Percentiles rank a stretch among this genome's conserved stretches.
Evolutionary conservation across 139 green algal species (phyloP).

Genomic region (Chlamydomonas urium): DNA sequence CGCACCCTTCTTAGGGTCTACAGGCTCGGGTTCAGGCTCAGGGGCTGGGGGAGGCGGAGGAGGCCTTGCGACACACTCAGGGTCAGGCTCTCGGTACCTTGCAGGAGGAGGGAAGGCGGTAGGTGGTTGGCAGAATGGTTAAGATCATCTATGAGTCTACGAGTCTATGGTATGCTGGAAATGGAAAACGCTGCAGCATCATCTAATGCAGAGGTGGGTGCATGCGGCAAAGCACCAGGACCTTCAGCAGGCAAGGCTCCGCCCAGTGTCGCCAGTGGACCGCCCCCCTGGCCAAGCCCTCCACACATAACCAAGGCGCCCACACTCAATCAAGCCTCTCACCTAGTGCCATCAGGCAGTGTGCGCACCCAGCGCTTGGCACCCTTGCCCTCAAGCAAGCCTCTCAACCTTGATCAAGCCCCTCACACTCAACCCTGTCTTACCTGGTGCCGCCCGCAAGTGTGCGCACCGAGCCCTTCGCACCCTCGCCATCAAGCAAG

Average conservation of each 20-base stretch:
- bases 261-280: not conserved
- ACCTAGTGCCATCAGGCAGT: slow-evolving; percentile 27
- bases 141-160: not conserved
- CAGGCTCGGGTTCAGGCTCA: slow-evolving; percentile 2
- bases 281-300: not conserved
- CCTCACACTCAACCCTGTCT: not conserved
- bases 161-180: not conserved
- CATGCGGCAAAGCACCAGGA: not conserved
- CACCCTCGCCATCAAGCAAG: not conserved
- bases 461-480: not conserved
- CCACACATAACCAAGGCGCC: slow-evolving; percentile 7
- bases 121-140: not conserved
- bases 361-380: slow-evolving; percentile 29
- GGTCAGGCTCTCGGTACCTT: slow-evolving; percentile 29
- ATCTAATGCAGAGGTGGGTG: not conserved
- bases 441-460: not conserved
- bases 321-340: slow-evolving; percentile 10
- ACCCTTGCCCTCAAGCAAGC: slow-evolving; percentile 10
- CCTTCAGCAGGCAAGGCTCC: not conserved
- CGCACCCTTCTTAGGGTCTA: slow-evolving; percentile 1
- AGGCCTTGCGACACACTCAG: slow-evolving; percentile 7
- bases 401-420: too few species aligned
- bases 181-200: not conserved
- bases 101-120: not conserved
- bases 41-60: slow-evolving; percentile 14